Evolutionary conservation across 768 basidiomycete genomes (phyloP).

Genomic region (Tricholoma matsutake): DNA sequence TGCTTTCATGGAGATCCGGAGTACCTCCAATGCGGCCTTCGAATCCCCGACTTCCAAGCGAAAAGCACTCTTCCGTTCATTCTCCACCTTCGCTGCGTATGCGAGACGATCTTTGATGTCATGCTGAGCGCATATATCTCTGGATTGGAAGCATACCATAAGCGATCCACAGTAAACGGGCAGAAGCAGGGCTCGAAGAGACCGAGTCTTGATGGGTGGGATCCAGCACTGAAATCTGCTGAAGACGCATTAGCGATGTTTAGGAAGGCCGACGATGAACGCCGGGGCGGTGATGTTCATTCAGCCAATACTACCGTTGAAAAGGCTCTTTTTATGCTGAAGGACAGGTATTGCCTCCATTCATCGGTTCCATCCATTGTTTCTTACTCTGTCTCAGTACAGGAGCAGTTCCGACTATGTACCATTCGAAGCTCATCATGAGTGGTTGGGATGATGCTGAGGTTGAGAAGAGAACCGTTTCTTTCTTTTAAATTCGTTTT

Average conservation of each 20-base stretch:
- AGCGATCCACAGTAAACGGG: background rate
- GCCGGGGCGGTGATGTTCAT: conserved; percentile 10
- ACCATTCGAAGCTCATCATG: conserved; percentile 9
- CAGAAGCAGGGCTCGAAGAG: background rate
- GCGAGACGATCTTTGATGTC: background rate
- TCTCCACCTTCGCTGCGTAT: background rate
- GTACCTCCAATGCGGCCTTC: background rate
- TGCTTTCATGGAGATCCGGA: background rate
- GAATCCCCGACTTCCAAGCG: background rate
- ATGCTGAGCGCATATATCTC: background rate
- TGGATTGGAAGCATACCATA: background rate
- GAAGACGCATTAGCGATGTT: background rate
- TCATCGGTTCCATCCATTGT: background rate
- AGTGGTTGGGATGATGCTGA: conserved; percentile 10
- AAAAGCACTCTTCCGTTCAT: background rate
- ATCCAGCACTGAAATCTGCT: background rate
- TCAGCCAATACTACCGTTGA: conserved; percentile 7
- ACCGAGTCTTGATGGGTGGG: background rate
- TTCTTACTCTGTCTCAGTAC: conserved; percentile 12
- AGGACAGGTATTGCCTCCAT: conserved; percentile 8
- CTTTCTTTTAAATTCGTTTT: no score
- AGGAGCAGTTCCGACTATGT: conserved; percentile 7
- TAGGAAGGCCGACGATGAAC: background rate
- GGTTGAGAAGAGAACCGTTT: conserved; percentile 7
- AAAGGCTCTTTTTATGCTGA: conserved; percentile 10